Conservation (phyloP, 495 filamentous ascomycete species). For the Penicillium cataractarum region DNA sequence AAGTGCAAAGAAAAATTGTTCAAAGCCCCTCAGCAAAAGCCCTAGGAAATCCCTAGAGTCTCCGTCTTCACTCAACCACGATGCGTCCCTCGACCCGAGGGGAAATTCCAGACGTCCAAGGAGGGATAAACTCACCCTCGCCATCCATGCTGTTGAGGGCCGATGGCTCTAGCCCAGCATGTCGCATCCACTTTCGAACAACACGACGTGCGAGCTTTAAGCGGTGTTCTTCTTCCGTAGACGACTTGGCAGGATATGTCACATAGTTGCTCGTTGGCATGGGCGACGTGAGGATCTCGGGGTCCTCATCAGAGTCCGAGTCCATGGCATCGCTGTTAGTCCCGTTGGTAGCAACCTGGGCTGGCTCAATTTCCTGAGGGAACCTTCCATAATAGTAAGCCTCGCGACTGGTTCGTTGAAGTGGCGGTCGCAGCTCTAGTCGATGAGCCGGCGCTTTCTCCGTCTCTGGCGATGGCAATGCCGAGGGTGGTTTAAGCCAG, state of each 20-base stretch:
- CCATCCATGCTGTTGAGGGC: constrained; percentile 43
- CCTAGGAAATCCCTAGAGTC: too few species aligned
- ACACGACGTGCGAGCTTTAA: constrained; percentile 60
- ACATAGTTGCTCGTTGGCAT: constrained; percentile 44
- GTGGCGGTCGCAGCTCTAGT: constrained; percentile 22
- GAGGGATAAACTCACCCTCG: constrained; percentile 58
- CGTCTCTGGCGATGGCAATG: constrained; percentile 26
- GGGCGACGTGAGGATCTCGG: constrained; percentile 44
- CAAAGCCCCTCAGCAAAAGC: too few species aligned
- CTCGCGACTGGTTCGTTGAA: constrained; percentile 31
- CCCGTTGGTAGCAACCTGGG: constrained; percentile 31
- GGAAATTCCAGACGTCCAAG: constrained; percentile 79
- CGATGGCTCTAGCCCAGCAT: constrained; percentile 59
- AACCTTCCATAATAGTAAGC: constrained; percentile 49
- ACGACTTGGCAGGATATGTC: constrained; percentile 40
- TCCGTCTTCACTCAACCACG: constrained; percentile 34
- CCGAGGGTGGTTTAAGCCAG: constrained; percentile 42
- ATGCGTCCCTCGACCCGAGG: constrained; percentile 81
- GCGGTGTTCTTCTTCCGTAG: constrained; percentile 44
- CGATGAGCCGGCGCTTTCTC: constrained; percentile 33
- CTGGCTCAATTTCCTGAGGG: constrained; percentile 42
- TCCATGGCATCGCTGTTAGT: constrained; percentile 43
- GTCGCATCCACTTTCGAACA: constrained; percentile 73
- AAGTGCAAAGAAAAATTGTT: too few species aligned
- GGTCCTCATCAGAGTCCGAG: constrained; percentile 50